These are phyloP conservation scores for Stemphylium vesicarium DNA, from an alignment of 2,329 filamentous ascomycete genomes.

Conservation along the genomic window DNA sequence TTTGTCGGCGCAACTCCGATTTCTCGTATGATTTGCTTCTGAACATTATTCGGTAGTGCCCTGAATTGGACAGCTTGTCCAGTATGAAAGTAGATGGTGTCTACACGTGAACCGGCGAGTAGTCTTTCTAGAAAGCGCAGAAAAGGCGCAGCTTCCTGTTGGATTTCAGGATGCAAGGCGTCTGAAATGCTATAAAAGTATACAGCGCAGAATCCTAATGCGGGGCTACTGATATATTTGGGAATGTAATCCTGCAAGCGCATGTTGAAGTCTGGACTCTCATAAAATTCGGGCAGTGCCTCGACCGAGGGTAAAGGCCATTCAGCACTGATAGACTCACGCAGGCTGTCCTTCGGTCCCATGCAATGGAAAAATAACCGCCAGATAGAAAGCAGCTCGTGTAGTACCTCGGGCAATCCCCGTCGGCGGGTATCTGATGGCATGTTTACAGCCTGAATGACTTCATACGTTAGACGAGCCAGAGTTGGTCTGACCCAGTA, in stretches of 20 bases:
- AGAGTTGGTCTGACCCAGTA: slow-evolving; percentile 31
- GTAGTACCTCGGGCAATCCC: slow-evolving; percentile 27
- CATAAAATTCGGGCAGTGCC: slow-evolving; percentile 7
- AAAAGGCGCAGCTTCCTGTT: slow-evolving; percentile 37
- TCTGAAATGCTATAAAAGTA: slow-evolving; percentile 40
- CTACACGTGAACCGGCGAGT: slow-evolving; percentile 30
- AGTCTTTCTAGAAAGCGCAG: slow-evolving; percentile 31
- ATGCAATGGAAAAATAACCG: slow-evolving; percentile 43
- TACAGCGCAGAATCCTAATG: slow-evolving; percentile 39
- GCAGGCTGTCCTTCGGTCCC: slow-evolving; percentile 17
- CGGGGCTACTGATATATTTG: slow-evolving; percentile 18
- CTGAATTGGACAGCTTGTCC: slow-evolving; percentile 14
- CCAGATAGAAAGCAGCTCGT: slow-evolving; percentile 44
- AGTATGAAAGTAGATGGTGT: slow-evolving; percentile 18
- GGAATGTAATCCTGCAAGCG: slow-evolving; percentile 38
- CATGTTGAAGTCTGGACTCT: slow-evolving; percentile 21
- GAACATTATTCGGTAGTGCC: slow-evolving; percentile 23
- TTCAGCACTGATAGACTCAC: slow-evolving; percentile 28
- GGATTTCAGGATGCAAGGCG: slow-evolving; percentile 19
- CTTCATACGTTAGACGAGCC: slow-evolving; percentile 31
- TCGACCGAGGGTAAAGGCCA: slow-evolving; percentile 35
- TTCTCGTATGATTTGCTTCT: slow-evolving; percentile 20
- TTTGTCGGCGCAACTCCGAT: slow-evolving; percentile 31
- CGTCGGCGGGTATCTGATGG: slow-evolving; percentile 5
- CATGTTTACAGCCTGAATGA: slow-evolving; percentile 24